Conservation (phyloP, 139 green algal species). For the Volvox reticuliferus region DNA sequence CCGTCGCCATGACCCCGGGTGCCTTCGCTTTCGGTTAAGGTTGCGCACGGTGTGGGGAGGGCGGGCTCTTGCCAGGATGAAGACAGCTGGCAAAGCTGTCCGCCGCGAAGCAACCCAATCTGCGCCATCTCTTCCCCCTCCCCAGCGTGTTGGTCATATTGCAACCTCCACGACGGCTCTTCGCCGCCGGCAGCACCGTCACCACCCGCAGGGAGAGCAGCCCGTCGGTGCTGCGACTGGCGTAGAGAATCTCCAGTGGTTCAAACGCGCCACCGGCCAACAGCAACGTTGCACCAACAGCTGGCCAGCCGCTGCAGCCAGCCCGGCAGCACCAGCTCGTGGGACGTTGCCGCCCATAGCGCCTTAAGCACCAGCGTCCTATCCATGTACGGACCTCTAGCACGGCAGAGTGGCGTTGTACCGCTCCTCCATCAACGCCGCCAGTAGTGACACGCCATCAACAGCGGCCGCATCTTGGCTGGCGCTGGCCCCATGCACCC, state of each 20-base stretch:
- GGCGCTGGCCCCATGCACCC: not conserved
- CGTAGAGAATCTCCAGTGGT: conserved; percentile 17
- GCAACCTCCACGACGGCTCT: not conserved
- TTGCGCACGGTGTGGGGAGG: conserved; percentile 9
- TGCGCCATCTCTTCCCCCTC: not conserved
- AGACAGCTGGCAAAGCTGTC: not conserved
- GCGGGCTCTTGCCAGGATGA: not conserved
- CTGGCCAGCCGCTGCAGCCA: not conserved
- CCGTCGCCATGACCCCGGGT: not conserved
- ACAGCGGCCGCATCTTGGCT: not conserved
- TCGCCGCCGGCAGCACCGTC: not conserved
- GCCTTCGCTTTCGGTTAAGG: not conserved
- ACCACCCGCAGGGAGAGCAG: not conserved
- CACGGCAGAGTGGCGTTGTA: not conserved
- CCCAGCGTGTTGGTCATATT: not conserved
- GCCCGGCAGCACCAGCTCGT: not conserved
- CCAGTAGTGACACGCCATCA: not conserved
- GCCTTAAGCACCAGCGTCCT: conserved; percentile 4
- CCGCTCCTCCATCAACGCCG: conserved; percentile 3
- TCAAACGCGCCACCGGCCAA: not conserved
- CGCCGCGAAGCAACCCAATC: not conserved
- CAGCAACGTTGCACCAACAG: no score
- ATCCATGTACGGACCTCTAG: not conserved
- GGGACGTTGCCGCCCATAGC: not conserved
- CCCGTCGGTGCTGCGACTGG: conserved; percentile 7